These are phyloP conservation scores for Ceriops zippeliana DNA, from an alignment of 345 rosid genomes.

Conservation along the genomic window DNA sequence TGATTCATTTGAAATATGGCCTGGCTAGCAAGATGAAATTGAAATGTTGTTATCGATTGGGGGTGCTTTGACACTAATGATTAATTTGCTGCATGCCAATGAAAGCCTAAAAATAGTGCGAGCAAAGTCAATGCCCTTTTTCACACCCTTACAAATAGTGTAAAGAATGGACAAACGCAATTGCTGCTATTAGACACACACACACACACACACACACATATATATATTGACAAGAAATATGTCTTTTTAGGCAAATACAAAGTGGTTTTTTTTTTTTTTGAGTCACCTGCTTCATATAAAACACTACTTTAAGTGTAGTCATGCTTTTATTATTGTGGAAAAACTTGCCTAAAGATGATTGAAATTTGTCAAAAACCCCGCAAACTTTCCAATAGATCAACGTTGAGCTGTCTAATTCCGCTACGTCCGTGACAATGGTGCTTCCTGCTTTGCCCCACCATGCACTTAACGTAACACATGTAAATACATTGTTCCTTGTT, in stretches of 20 bases:
- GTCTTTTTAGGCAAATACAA: too few relatives aligned
- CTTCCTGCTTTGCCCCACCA: conserved; percentile 29
- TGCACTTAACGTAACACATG: conserved; percentile 19
- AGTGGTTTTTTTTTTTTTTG: too few relatives aligned
- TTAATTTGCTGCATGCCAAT: neutral
- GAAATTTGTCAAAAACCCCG: neutral
- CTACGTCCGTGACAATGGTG: conserved; percentile 25
- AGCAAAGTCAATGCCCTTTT: conserved; percentile 11
- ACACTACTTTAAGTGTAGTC: neutral
- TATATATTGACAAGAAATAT: too few relatives aligned
- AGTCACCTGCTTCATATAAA: too few relatives aligned
- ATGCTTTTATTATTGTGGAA: conserved; percentile 3
- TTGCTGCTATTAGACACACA: too few relatives aligned
- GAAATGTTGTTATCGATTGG: conserved; percentile 1
- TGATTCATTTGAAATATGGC: neutral
- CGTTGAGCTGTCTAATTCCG: conserved; percentile 13
- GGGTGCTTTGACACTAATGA: neutral
- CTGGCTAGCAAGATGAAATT: neutral
- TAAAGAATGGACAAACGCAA: conserved; percentile 21
- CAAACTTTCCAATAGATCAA: neutral
- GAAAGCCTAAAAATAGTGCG: conserved; percentile 18
- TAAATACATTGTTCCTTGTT: conserved; percentile 18
- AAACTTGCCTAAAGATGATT: neutral
- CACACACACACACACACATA: too few relatives aligned
- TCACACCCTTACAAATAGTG: conserved; percentile 10